Evolutionary conservation across 495 filamentous ascomycete genomes (phyloP).

Genomic region (Chlorociboria aeruginascens): DNA sequence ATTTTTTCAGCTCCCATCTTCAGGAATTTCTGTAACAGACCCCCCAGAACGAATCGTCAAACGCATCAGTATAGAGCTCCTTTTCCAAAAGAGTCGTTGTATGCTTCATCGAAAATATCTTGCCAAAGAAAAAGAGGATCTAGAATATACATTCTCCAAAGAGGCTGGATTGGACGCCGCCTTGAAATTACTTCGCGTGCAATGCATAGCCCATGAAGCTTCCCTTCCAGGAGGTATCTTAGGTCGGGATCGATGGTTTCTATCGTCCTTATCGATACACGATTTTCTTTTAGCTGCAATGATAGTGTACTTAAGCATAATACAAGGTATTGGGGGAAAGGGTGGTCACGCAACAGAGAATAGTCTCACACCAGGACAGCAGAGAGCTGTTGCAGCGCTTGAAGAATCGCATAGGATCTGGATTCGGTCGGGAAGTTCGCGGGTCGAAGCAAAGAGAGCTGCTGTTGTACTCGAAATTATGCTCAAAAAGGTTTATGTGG

Average conservation of each 20-base stretch:
- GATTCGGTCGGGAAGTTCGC: slow-evolving; percentile 17
- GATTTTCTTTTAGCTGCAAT: slow-evolving; percentile 37
- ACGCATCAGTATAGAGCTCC: slow-evolving; percentile 52
- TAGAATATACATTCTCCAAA: slow-evolving; percentile 56
- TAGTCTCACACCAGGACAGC: no score
- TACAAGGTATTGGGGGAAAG: slow-evolving; percentile 20
- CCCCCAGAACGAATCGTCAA: slow-evolving; percentile 52
- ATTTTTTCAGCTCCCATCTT: slow-evolving; percentile 44
- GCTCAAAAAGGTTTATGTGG: slow-evolving; percentile 21
- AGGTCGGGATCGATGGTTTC: slow-evolving; percentile 30
- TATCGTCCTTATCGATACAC: slow-evolving; percentile 29
- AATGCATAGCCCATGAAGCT: slow-evolving; percentile 26
- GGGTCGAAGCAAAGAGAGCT: slow-evolving; percentile 26
- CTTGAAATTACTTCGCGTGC: slow-evolving; percentile 43
- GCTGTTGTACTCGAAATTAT: slow-evolving; percentile 27
- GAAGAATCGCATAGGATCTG: slow-evolving; percentile 28
- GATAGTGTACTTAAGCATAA: slow-evolving; percentile 29
- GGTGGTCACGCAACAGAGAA: no score
- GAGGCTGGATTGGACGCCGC: slow-evolving; percentile 55
- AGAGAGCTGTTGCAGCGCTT: slow-evolving; percentile 21
- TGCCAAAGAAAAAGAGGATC: slow-evolving; percentile 39
- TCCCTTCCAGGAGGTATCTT: slow-evolving; percentile 28
- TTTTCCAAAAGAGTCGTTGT: slow-evolving; percentile 63
- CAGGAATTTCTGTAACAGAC: slow-evolving; percentile 50
- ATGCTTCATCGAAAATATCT: slow-evolving; percentile 69